Conservation (phyloP, 108 stramenopile species). For the Nitzschia palea region DNA sequence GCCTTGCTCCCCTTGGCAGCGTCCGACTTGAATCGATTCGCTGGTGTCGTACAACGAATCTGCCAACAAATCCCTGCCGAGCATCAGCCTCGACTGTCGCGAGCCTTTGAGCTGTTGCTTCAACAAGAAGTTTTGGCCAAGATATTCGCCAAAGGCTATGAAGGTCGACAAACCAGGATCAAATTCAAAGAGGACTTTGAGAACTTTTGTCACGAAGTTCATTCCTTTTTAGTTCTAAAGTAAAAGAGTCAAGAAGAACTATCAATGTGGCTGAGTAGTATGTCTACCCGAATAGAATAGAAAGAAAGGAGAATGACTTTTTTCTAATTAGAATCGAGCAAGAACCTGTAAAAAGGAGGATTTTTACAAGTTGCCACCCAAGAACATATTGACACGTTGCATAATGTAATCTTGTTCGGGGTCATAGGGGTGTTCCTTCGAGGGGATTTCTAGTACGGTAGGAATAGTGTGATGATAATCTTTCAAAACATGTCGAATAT, state of each 20-base stretch:
- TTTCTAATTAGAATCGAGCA: too few relatives aligned
- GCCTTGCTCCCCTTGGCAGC: conserved; percentile 68
- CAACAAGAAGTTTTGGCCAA: conserved; percentile 65
- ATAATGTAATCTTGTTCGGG: conserved; percentile 99
- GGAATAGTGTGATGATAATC: conserved; percentile 96
- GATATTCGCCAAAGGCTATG: conserved; percentile 52
- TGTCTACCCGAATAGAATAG: too few relatives aligned
- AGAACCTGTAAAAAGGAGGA: too few relatives aligned
- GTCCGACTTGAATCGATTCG: conserved; percentile 61
- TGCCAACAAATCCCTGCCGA: conserved; percentile 49
- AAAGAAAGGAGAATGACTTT: too few relatives aligned
- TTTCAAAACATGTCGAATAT: conserved; percentile 95
- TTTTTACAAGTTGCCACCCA: conserved; percentile 60
- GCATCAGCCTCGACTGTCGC: conserved; percentile 56
- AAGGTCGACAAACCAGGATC: conserved; percentile 69
- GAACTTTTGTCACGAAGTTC: conserved; percentile 71
- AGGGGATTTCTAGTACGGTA: conserved; percentile 97
- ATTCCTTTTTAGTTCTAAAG: conserved; percentile 69
- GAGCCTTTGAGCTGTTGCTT: conserved; percentile 61
- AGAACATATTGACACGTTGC: conserved; percentile 97
- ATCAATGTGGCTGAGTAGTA: too few relatives aligned
- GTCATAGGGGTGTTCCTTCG: conserved; percentile 97
- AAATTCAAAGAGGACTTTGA: conserved; percentile 78
- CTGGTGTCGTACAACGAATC: conserved; percentile 54
- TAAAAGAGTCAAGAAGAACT: conserved; percentile 22